A percentile compares a stretch with the other conserved stretches of the same genome.
Evolutionary conservation across 805 yeast species (phyloP).

Genomic region (Ogataea wickerhamii): DNA sequence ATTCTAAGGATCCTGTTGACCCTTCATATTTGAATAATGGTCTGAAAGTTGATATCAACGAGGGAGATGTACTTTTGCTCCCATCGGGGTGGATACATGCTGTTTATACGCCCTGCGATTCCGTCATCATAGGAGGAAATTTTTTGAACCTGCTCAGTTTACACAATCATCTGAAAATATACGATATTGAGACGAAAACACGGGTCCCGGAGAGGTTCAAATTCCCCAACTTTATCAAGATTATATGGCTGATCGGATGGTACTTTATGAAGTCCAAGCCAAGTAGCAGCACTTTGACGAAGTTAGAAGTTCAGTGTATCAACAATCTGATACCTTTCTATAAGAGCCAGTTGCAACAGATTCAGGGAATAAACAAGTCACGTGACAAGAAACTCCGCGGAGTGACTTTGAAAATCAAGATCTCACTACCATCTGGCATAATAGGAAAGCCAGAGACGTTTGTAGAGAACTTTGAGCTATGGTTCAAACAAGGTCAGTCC

Average conservation of each 20-base stretch:
- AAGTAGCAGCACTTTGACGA: constrained; percentile 1
- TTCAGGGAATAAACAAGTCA: constrained; percentile 9
- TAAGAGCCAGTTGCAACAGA: constrained; percentile 17
- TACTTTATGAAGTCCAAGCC: constrained; percentile 25
- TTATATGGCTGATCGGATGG: constrained; percentile 65
- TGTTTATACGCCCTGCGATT: constrained; percentile 77
- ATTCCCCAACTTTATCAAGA: constrained; percentile 71
- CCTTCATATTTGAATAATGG: constrained; percentile 35
- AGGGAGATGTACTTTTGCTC: constrained; percentile 75
- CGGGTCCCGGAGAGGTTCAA: constrained; percentile 72
- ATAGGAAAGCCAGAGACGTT: constrained; percentile 27
- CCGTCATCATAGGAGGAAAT: constrained; percentile 85
- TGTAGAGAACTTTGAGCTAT: constrained; percentile 19
- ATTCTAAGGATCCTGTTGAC: constrained; percentile 9
- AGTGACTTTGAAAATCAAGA: constrained; percentile 15
- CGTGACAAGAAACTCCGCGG: constrained; percentile 16
- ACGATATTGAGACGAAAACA: constrained; percentile 60
- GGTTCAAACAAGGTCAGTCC: constrained; percentile 12
- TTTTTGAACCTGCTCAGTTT: constrained; percentile 66
- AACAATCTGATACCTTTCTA: constrained; percentile 24
- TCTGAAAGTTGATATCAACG: constrained; percentile 29
- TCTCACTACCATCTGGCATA: constrained; percentile 18
- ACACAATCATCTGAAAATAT: constrained; percentile 58
- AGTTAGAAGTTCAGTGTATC: constrained; percentile 21
- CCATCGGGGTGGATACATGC: constrained; percentile 96